A percentile compares a stretch with the other conserved stretches of the same genome.
These are phyloP conservation scores for Fusarium liriodendri DNA, from an alignment of 2,329 filamentous ascomycete genomes.

Conservation along the genomic window DNA sequence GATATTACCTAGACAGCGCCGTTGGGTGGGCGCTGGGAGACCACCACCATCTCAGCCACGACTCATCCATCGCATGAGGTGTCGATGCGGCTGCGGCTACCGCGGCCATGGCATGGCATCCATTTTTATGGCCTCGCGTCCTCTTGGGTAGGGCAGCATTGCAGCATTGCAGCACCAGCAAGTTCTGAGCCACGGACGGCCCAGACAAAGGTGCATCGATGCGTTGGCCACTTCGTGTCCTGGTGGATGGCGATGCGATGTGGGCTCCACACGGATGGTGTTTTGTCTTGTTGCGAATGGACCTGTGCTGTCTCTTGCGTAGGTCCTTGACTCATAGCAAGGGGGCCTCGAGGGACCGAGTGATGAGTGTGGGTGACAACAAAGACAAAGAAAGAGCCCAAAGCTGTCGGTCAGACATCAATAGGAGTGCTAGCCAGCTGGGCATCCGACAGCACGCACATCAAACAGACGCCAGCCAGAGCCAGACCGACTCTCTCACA, in stretches of 20 bases:
- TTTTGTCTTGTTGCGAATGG: conserved; percentile 36
- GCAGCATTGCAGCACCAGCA: conserved; percentile 9
- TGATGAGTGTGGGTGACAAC: conserved; percentile 22
- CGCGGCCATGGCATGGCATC: conserved; percentile 28
- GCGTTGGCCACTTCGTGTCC: conserved; percentile 37
- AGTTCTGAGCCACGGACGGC: conserved; percentile 25
- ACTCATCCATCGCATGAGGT: conserved; percentile 16
- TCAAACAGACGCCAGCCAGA: conserved; percentile 1
- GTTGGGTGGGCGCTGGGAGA: neutral
- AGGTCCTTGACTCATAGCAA: conserved; percentile 31
- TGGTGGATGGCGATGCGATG: conserved; percentile 28
- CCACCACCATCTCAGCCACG: conserved; percentile 25
- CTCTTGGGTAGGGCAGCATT: conserved; percentile 27
- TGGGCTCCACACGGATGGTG: conserved; percentile 33
- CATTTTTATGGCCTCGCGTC: conserved; percentile 34
- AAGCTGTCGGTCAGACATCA: conserved; percentile 20
- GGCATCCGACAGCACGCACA: conserved; percentile 13
- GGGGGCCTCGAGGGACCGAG: conserved; percentile 7
- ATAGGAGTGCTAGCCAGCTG: conserved; percentile 5
- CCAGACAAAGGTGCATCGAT: conserved; percentile 34
- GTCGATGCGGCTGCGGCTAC: conserved; percentile 28
- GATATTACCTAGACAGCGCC: neutral
- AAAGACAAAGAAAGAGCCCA: conserved; percentile 6
- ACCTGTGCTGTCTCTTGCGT: conserved; percentile 21
- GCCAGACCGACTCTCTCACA: conserved; percentile 1